Evolutionary conservation across 257 asterid genomes (phyloP).

Genomic region (Capsicum chinense): DNA sequence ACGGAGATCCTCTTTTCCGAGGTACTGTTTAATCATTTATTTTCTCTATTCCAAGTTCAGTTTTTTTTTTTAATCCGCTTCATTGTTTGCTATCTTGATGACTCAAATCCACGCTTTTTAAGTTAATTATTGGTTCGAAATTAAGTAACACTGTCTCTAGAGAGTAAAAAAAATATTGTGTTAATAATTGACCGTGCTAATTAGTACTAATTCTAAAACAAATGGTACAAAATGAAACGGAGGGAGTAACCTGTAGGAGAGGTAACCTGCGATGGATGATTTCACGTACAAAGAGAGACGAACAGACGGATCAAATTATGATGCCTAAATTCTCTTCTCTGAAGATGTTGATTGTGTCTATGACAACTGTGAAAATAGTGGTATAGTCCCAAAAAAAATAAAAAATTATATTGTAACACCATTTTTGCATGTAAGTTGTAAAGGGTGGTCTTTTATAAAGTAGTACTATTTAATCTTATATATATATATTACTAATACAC

Average conservation of each 20-base stretch:
- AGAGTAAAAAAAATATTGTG: too few species aligned
- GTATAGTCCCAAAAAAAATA: neutral
- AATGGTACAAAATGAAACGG: too few species aligned
- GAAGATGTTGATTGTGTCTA: too few species aligned
- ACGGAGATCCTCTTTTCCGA: conserved; percentile 64
- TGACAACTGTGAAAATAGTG: neutral
- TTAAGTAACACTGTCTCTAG: neutral
- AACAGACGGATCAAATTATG: neutral
- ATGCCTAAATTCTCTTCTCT: neutral
- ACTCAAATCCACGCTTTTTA: too few species aligned
- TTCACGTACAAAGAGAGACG: neutral
- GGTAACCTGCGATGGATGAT: neutral
- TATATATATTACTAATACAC: neutral
- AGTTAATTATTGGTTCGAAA: too few species aligned
- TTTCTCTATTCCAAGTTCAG: too few species aligned
- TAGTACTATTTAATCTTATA: too few species aligned
- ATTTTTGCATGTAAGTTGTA: conserved; percentile 15
- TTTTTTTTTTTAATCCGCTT: too few species aligned
- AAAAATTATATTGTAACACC: neutral
- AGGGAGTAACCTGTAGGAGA: neutral
- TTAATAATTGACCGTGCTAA: too few species aligned
- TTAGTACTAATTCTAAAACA: too few species aligned
- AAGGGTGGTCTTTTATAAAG: neutral
- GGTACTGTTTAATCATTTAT: conserved; percentile 45
- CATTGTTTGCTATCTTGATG: too few species aligned